Evolutionary conservation across 2,329 filamentous ascomycete species (phyloP), one percentile per base, ranked within the genome.

Genomic region (Canariomyces notabilis): DNA sequence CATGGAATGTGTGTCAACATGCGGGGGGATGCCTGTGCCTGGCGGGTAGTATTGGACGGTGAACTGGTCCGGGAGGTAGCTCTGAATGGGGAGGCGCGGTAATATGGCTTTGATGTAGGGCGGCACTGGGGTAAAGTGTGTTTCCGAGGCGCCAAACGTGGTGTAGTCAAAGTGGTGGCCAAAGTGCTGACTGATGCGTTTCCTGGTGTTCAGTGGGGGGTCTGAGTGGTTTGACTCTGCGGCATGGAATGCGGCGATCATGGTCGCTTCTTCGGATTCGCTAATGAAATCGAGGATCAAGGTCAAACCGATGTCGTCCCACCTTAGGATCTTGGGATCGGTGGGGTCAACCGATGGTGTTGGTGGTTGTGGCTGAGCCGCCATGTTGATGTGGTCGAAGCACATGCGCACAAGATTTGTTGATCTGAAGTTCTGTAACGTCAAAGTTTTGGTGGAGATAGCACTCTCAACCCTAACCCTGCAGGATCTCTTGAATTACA

Each of bases 21-120:
- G 78, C 0, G 78, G 78, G 8, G 78, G 78, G 53, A 82, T 82
- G 2, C 78, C 78, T 0, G 73, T 66, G 5, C 78, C 78, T 0
- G 77, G 77, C 0, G 78, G 74, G 56, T 82, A 82, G 57, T 79
- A 73, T 61, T 81, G 77, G 14, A 80, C 63, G 52, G 76, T 80
- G 53, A 81, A 76, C 57, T 81, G 78, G 41, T 60, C 58, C 6
- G 58, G 58, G 2, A 52, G 40, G 16, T 46, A 65, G 2, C 52
- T 52, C 47, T 75, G 73, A 0, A 66, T 61, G 5, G 57, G 58
- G 1, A 2, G 57, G 61, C 0, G 75, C 71, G 3, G 49, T 16
- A 58, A 48, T 12, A 58, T 32, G 32, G 32, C 18, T 22, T 42
- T 41, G 47, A 59, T 54, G 52, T 58, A 58, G 1, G 37, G n/a